Conservation (phyloP, 2,329 filamentous ascomycete genomes). For the Fusarium longipes region DNA sequence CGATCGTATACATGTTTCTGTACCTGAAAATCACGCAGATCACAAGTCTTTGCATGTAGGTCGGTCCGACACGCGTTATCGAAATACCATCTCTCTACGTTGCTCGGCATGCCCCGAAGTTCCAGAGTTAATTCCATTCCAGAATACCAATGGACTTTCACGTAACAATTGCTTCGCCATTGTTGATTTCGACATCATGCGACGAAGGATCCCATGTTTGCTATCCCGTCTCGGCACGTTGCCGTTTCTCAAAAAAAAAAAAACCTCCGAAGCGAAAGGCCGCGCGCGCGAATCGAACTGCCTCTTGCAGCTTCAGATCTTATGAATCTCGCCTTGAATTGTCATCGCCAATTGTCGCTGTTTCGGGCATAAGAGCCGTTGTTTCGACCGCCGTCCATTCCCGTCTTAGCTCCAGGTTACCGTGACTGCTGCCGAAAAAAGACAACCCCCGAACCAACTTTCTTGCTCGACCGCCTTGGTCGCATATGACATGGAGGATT, state of each 20-base stretch:
- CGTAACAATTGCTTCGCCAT: conserved; percentile 6
- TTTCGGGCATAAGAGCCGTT: conserved; percentile 18
- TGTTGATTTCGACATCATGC: conserved; percentile 3
- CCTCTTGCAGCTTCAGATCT: neutral
- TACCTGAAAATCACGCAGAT: conserved; percentile 2
- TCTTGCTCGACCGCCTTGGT: neutral
- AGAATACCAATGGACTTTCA: neutral
- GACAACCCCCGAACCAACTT: conserved; percentile 11
- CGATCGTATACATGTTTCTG: conserved; percentile 6
- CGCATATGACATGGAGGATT: too few species aligned
- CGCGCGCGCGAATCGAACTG: neutral
- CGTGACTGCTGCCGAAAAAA: conserved; percentile 3
- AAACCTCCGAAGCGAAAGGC: neutral
- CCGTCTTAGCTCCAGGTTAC: conserved; percentile 4
- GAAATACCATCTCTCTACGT: neutral
- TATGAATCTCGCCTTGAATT: neutral
- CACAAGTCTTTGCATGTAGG: conserved; percentile 2
- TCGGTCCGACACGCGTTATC: conserved; percentile 30
- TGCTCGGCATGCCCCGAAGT: conserved; percentile 21
- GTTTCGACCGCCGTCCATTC: neutral
- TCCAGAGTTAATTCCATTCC: neutral
- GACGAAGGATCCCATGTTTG: conserved; percentile 1
- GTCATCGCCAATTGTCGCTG: conserved; percentile 25
- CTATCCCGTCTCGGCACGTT: conserved; percentile 14
- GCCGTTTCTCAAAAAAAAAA: conserved; percentile 17